Conservation (phyloP, 2,329 filamentous ascomycete species). For the Sporothrix luriei region DNA sequence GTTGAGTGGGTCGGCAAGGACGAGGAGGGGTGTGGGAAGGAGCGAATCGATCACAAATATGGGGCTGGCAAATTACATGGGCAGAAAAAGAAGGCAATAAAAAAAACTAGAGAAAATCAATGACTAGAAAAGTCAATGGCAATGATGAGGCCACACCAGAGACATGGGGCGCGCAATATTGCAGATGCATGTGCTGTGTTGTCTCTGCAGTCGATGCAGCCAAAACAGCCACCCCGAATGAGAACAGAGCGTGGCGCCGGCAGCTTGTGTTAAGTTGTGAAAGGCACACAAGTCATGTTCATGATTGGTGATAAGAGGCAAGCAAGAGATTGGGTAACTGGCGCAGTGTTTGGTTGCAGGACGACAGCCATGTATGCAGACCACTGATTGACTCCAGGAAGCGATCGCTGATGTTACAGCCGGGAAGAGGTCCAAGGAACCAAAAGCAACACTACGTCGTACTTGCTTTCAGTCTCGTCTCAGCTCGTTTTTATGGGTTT, state of each 20-base stretch:
- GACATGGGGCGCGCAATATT: conserved; percentile 11
- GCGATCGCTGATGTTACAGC: conserved; percentile 9
- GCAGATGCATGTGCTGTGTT: neutral
- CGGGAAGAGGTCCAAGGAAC: conserved; percentile 11
- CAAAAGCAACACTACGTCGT: neutral
- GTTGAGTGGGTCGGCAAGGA: conserved; percentile 12
- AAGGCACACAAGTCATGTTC: neutral
- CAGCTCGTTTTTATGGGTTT: neutral
- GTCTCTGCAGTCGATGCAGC: neutral
- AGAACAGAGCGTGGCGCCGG: neutral
- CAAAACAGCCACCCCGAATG: neutral
- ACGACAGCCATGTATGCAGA: neutral
- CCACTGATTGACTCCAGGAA: neutral
- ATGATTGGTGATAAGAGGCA: too few relatives aligned
- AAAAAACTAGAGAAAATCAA: neutral
- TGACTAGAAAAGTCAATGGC: neutral
- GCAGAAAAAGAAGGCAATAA: neutral
- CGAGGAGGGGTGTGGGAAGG: conserved; percentile 15
- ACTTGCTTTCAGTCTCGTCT: too few relatives aligned
- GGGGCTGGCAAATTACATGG: conserved; percentile 22
- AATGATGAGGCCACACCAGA: neutral
- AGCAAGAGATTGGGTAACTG: neutral
- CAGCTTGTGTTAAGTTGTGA: neutral
- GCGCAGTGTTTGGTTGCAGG: neutral
- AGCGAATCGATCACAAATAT: conserved; percentile 10